These are phyloP conservation scores for Pythium insidiosum DNA, from an alignment of 352 stramenopile species.

Conservation along the genomic window DNA sequence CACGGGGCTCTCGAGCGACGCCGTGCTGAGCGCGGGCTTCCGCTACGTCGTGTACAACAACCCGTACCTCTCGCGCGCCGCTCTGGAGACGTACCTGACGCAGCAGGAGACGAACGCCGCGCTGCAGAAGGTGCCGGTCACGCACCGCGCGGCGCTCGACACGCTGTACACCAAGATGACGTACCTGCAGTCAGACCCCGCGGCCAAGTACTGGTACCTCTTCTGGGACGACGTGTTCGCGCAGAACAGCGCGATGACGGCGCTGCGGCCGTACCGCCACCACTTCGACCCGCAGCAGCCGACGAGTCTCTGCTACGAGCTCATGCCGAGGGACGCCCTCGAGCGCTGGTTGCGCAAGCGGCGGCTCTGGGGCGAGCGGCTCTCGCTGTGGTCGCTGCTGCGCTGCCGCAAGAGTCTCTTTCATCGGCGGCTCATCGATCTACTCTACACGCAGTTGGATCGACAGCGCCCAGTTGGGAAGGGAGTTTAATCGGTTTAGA, in stretches of 20 bases:
- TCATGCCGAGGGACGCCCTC: constrained; percentile 22
- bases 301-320: constrained; percentile 23
- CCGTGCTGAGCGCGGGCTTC: constrained; percentile 25
- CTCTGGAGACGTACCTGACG: constrained; percentile 20
- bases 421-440: constrained; percentile 4
- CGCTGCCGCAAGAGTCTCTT: constrained; percentile 6
- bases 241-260: constrained; percentile 22
- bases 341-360: constrained; percentile 13
- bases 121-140: constrained; percentile 10
- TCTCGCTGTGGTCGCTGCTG: neutral
- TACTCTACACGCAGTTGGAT: constrained; percentile 3
- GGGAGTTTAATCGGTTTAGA: no score
- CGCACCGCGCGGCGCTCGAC: constrained; percentile 17
- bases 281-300: constrained; percentile 6
- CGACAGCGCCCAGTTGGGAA: no score
- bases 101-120: constrained; percentile 16
- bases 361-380: constrained; percentile 4
- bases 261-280: constrained; percentile 5
- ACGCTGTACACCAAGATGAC: constrained; percentile 20
- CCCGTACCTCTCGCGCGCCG: constrained; percentile 10
- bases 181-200: constrained; percentile 21
- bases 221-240: constrained; percentile 39
- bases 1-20: constrained; percentile 9
- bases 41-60: constrained; percentile 45
- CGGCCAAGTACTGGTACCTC: constrained; percentile 27